Percentiles rank a stretch among this genome's conserved stretches.
Evolutionary conservation across 192 early-diverging fungal genomes (phyloP).

Genomic region (Umbelopsis isabellina): DNA sequence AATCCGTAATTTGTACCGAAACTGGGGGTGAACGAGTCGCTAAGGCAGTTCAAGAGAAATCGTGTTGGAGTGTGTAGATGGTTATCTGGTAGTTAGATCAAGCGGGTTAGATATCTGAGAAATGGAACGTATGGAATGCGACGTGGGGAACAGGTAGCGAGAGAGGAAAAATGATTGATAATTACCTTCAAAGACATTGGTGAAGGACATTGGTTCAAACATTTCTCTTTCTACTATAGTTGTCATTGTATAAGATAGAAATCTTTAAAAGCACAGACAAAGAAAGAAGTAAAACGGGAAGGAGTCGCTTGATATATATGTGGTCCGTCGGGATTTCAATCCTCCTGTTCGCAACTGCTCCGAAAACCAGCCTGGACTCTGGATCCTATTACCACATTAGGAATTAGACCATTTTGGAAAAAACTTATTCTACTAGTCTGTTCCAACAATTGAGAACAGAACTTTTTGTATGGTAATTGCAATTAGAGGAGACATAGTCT

Average conservation of each 20-base stretch:
- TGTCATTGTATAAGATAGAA: not conserved
- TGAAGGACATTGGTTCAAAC: not conserved
- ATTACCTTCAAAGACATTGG: not conserved
- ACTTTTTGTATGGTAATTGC: too few relatives aligned
- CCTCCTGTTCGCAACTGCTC: not conserved
- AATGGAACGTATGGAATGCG: not conserved
- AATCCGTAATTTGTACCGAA: not conserved
- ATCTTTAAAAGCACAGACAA: not conserved
- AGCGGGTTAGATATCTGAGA: too few relatives aligned
- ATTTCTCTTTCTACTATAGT: not conserved
- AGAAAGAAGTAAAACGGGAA: not conserved
- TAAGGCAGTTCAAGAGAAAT: not conserved
- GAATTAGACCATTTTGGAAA: not conserved
- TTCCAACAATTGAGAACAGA: too few relatives aligned
- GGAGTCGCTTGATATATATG: not conserved
- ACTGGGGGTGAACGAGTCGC: slow-evolving; percentile 5
- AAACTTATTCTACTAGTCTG: too few relatives aligned
- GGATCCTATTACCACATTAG: slow-evolving; percentile 1
- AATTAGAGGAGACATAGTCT: too few relatives aligned
- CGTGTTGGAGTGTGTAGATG: not conserved
- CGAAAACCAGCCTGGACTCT: not conserved
- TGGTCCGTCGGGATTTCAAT: not conserved
- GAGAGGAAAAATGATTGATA: not conserved
- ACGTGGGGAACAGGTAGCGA: not conserved
- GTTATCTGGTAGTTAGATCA: not conserved